Evolutionary conservation across 176 grass and related monocot species (phyloP), one percentile per base, ranked within the genome.

Genomic region (Aegilops tauschii): DNA sequence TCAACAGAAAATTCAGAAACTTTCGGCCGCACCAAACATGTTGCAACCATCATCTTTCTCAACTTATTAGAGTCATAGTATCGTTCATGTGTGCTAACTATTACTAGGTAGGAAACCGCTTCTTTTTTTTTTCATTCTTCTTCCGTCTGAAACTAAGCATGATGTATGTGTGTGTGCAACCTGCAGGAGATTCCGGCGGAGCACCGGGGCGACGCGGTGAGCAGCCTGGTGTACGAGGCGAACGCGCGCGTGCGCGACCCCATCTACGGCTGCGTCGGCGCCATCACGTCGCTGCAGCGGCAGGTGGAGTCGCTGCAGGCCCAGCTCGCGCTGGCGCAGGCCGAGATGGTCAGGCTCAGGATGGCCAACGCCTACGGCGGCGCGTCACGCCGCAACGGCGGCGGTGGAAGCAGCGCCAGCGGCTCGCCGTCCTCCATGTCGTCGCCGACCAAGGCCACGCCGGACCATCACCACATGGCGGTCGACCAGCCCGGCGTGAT

Each of bases 201-300:
- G 86, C 97, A 99, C 90, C 87, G 97, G 35, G 92, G 94, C 11
- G 97, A 99, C 75, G 92, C 94, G 28, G 97, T 99, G 82, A 99
- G 97, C 90, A 99, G 97, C 66, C 90, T 99, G 73, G 94, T 99
- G 61, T 99, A 99, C 89, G 97, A 99, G 87, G 97, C 97, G 8
- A 99, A 99, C 78, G 97, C 97, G 13, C 97, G 94, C 8, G 89
- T 99, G 35, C 56, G 97, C 52, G 97, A 99, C 69, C 97, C 97
- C 0, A 91, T 99, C 29, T 99, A 99, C 73, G 97, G 97, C 40
- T 99, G 97, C 82, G 97, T 99, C 10, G 97, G 87, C 16, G 92
- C 92, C 64, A 97, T 99, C 77, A 94, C 97, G 34, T 89, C 97
- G 85, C 92, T 99, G 77, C 97, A 99, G 86, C 87, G 90, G 85